A percentile compares a stretch with the other conserved stretches of the same genome.
Conservation (phyloP, 2,329 filamentous ascomycete genomes). For the Sarocladium oryzae region DNA sequence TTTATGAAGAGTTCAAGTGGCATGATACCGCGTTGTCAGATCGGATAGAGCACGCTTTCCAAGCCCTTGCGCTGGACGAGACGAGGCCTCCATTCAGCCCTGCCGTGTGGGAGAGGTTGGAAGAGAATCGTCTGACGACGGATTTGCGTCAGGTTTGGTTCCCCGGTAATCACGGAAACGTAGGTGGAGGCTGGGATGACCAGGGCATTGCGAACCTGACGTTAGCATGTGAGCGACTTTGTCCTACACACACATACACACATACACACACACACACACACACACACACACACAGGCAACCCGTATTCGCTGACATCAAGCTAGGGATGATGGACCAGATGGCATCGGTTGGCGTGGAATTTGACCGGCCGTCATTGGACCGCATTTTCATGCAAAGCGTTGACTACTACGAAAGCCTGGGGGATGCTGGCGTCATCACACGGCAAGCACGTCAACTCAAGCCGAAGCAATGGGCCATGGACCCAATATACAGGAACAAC, state of each 20-base stretch:
- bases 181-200: slow-evolving; percentile 50
- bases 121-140: slow-evolving; percentile 29
- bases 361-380: slow-evolving; percentile 33
- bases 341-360: slow-evolving; percentile 43
- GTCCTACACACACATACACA: background rate
- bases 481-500: slow-evolving; percentile 40
- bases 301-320: background rate
- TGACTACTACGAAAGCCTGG: slow-evolving; percentile 24
- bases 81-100: slow-evolving; percentile 47
- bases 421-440: slow-evolving; percentile 5
- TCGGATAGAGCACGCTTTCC: slow-evolving; percentile 50
- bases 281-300: background rate
- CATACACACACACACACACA: background rate
- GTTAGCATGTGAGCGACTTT: slow-evolving; percentile 29
- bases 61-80: slow-evolving; percentile 53
- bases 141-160: slow-evolving; percentile 49
- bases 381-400: slow-evolving; percentile 31
- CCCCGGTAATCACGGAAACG: slow-evolving; percentile 45
- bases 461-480: slow-evolving; percentile 35
- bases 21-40: slow-evolving; percentile 47
- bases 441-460: slow-evolving; percentile 12
- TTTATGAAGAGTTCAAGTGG: slow-evolving; percentile 37
- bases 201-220: slow-evolving; percentile 36
- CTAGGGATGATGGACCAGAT: slow-evolving; percentile 53
- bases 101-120: slow-evolving; percentile 45